Base-by-base conservation (phyloP, 1,284 basidiomycete genomes). In the Gymnopus androsaceus region DNA sequence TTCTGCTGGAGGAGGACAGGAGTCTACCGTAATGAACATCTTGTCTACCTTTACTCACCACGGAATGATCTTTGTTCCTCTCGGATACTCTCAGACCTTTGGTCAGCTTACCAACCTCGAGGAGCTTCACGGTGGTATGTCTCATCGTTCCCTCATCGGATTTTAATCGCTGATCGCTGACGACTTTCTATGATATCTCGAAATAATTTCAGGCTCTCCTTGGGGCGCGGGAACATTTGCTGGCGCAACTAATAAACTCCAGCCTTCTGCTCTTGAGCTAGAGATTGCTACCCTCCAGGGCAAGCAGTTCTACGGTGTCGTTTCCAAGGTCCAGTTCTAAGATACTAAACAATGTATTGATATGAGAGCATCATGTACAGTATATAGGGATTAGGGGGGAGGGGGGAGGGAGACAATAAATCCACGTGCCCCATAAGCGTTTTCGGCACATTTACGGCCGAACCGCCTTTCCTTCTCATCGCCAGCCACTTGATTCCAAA, bases 11-110 rank as follows among this genome's bases (percentile, higher is more conserved):
- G 88, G 89, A 58, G 89, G 89, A 55, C 89, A 92, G 66, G 89
- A 91, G 69, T 68, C 81, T 23, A 94, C 93, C 38, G 76, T 79
- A 31, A 61, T 87, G 59, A 83, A 80, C 65, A 70, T 80, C 41
- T 61, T 94, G 51, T 91, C 91, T 23, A 91, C 88, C 46, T 76
- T 94, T 61, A 75, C 81, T 19, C 93, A 95, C 74, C 92, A 94
- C 67, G 91, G 91, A 33, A 79, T 92, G 62, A 77, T 83, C 69
- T 92, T 77, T 68, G 89, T 94, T 8, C 92, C 92, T 25, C 76
- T 93, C 55, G 93, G 92, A 14, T 95, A 92, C 76, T 77, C 80
- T 42, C 67, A 78, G 59, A 65, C 78, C 3, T 85, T 84, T 56
- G 66, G 73, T 1, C 80, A 85, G 66, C 68, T 93, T 60, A 72